Base-by-base conservation (phyloP, 352 stramenopile genomes). In the Globisporangium barbulae region DNA sequence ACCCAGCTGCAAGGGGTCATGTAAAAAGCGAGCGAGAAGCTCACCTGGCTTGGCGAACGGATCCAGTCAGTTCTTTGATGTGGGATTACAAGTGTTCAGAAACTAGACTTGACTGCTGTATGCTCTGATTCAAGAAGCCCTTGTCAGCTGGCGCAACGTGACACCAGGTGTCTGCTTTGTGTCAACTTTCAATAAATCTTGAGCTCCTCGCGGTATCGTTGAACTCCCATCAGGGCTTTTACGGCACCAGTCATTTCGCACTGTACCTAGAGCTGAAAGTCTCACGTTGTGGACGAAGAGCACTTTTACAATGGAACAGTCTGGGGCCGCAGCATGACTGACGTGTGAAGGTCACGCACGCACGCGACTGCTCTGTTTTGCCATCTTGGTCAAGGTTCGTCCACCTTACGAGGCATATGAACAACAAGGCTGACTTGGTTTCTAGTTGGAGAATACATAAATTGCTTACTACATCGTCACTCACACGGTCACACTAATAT, bases 381-480 rank as follows among this genome's bases (percentile, higher is more conserved):
- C 31, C 31, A 37, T 37, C 31, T 41, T 12, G 35, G 35, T 15
- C 9, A 41, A 41, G 9, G 2, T 41, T 37, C 48, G 15, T 35
- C 10, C 28, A 39, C 10, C 42, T 3, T 19, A 45, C 9, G 42
- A 7, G 42, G 12, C 30, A 25, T 5, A 42, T 19, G 50, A 30
- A 33, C 19, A 56, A 7, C 9, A n/a, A 56, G 28, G 50, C 28
- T 33, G 22, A 19, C n/a, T 5, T 56, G 8, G n/a, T 1, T 31
- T 58, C 52, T 45, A 58, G 22, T 44, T n/a, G 52, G 52, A 58
- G n/a, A 58, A 58, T 58, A 58, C 31, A 58, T 58, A 58, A 31
- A 45, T 58, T 58, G 25, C n/a, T 57, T 58, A 58, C 52, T 58
- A 6, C 52, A 58, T 45, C n/a, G 31, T 58, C 52, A 58, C 50